phyloP scores from a whole-genome alignment of 1,284 basidiomycete species.

The Lignosus rhinocerotis region DNA sequence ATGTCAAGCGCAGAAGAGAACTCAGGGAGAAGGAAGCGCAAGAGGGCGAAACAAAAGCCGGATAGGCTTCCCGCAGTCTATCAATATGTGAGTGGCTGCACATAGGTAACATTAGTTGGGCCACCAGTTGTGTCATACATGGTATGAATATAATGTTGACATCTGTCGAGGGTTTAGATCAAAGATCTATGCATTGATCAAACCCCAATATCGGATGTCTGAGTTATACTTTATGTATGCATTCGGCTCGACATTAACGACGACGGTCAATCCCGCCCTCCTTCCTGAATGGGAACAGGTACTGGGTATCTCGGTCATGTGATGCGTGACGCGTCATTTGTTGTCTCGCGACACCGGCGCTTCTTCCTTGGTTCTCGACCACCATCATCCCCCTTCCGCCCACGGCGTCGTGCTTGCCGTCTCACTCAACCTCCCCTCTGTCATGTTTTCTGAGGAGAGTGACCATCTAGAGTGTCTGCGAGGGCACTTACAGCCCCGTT shows the following conservation, averaged over 20 bases:
- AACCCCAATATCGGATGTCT: too few species aligned
- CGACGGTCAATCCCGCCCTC: too few species aligned
- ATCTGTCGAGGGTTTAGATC: too few species aligned
- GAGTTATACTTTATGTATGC: too few species aligned
- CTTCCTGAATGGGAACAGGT: background rate
- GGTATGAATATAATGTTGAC: too few species aligned
- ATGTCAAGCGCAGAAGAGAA: constrained; percentile 82
- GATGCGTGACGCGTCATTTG: constrained; percentile 13
- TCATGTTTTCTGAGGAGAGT: constrained; percentile 16
- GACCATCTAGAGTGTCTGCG: constrained; percentile 12
- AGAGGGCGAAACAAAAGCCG: constrained; percentile 18
- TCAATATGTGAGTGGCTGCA: too few species aligned
- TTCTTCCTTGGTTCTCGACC: background rate
- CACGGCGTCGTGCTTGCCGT: background rate
- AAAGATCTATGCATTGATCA: too few species aligned
- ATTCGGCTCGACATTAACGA: too few species aligned
- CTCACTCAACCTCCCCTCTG: background rate
- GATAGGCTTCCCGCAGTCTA: background rate
- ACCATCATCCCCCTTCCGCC: constrained; percentile 4
- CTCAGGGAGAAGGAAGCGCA: constrained; percentile 45
- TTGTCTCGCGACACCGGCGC: background rate
- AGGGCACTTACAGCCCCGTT: background rate
- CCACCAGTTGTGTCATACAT: too few species aligned
- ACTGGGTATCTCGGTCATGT: constrained; percentile 11
- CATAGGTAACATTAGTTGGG: too few species aligned